A percentile compares a stretch with the other conserved stretches of the same genome.
phyloP scores from a whole-genome alignment of 352 stramenopile genomes.

The Thalassiosira livingstoniorum region DNA sequence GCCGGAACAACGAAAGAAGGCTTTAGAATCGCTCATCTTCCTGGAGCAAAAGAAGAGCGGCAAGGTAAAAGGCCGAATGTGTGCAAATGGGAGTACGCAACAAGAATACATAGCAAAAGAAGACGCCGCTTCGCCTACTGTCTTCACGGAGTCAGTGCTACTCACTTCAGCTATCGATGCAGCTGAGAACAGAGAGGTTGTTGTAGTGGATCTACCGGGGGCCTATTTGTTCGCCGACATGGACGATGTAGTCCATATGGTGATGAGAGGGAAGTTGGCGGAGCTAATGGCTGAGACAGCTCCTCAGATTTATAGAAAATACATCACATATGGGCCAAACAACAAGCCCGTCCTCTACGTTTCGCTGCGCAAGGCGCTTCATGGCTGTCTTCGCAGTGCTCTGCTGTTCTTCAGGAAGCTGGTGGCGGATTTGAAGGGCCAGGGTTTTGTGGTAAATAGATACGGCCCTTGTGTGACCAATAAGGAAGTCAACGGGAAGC shows the following conservation, averaged over 20 bases:
- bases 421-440: constrained; percentile 1
- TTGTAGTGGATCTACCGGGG: constrained; percentile 34
- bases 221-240: constrained; percentile 48
- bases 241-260: constrained; percentile 1
- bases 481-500: constrained; percentile 30
- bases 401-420: constrained; percentile 51
- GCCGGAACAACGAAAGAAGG: constrained; percentile 14
- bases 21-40: constrained; percentile 49
- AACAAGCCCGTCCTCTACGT: constrained; percentile 3
- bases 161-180: constrained; percentile 41
- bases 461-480: constrained; percentile 57
- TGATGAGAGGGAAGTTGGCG: constrained; percentile 1
- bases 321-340: not conserved
- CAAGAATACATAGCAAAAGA: constrained; percentile 39
- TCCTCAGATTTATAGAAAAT: constrained; percentile 23
- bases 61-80: constrained; percentile 49
- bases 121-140: constrained; percentile 56
- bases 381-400: constrained; percentile 31
- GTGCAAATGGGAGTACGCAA: constrained; percentile 54
- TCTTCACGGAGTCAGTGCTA: constrained; percentile 44
- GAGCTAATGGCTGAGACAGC: constrained; percentile 15
- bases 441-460: constrained; percentile 37
- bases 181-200: constrained; percentile 34
- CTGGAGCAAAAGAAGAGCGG: constrained; percentile 56
- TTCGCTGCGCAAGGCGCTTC: constrained; percentile 10